Conservation (phyloP, 148 eudicot species). For the Polygonum maritimum region DNA sequence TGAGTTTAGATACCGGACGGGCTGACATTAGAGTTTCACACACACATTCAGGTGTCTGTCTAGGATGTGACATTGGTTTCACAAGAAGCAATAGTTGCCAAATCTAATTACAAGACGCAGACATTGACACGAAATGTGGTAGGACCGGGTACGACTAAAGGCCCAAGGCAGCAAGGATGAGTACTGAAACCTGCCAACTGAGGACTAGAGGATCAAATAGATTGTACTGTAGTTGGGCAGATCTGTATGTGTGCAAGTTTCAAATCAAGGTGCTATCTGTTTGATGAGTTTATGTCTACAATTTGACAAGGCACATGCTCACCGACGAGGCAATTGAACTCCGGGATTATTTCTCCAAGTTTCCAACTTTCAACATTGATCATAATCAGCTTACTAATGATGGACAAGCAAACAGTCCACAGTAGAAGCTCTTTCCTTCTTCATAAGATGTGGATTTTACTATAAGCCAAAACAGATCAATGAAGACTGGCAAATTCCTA, state of each 20-base stretch:
- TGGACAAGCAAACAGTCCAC: not conserved
- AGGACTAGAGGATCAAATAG: not conserved
- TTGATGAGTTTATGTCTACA: not conserved
- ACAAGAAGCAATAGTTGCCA: not conserved
- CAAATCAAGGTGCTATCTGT: not conserved
- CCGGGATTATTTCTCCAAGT: not conserved
- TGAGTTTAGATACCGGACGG: not conserved
- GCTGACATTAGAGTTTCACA: not conserved
- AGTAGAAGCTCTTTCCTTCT: not conserved
- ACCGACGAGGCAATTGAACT: not conserved
- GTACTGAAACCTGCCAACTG: not conserved
- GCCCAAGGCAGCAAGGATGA: not conserved
- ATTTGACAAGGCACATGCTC: not conserved
- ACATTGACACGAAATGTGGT: not conserved
- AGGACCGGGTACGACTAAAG: not conserved
- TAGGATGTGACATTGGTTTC: not conserved
- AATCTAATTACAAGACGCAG: not conserved
- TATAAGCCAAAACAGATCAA: not conserved
- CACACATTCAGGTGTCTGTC: not conserved
- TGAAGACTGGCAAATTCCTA: not conserved
- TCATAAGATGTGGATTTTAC: not conserved
- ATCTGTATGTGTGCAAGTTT: not conserved
- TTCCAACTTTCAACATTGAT: conserved; percentile 1
- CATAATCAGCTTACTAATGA: not conserved
- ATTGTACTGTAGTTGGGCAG: conserved; percentile 4